Conservation (phyloP, 2,329 filamentous ascomycete species). For the Pestalotiopsis fici region DNA sequence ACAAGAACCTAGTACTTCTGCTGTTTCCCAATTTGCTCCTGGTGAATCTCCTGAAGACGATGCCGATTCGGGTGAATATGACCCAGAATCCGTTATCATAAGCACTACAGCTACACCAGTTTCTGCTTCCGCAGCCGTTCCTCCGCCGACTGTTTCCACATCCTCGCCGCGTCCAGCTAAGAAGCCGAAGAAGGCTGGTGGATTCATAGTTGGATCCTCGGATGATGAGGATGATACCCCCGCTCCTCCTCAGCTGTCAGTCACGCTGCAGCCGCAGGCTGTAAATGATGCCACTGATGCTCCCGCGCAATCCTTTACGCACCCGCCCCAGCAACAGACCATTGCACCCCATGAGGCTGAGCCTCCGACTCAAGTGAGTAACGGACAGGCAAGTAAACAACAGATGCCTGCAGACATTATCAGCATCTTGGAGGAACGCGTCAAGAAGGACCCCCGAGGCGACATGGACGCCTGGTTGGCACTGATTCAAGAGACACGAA, state of each 20-base stretch:
- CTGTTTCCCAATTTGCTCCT: constrained; percentile 45
- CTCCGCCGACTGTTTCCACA: constrained; percentile 19
- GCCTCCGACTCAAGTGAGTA: constrained; percentile 14
- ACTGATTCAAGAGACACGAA: constrained; percentile 82
- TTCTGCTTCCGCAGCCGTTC: constrained; percentile 21
- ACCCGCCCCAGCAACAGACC: constrained; percentile 25
- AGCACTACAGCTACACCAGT: constrained; percentile 18
- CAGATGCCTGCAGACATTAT: constrained; percentile 67
- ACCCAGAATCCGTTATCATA: constrained; percentile 55
- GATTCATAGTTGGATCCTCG: constrained; percentile 61
- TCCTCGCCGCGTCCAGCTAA: constrained; percentile 40
- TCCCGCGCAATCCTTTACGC: constrained; percentile 18
- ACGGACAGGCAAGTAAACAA: constrained; percentile 4
- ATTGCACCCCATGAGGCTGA: constrained; percentile 17
- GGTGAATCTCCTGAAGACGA: constrained; percentile 50
- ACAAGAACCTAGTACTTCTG: constrained; percentile 46
- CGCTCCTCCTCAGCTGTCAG: constrained; percentile 13
- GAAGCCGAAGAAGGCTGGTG: constrained; percentile 62
- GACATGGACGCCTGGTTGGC: constrained; percentile 90
- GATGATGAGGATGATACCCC: constrained; percentile 53
- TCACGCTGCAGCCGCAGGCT: constrained; percentile 20
- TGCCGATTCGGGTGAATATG: constrained; percentile 59
- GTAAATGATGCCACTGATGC: constrained; percentile 16
- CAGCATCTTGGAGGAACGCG: constrained; percentile 83
- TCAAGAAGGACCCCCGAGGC: constrained; percentile 89